phyloP scores from a whole-genome alignment of 352 stramenopile genomes.

The Globisporangium cystogenes region DNA sequence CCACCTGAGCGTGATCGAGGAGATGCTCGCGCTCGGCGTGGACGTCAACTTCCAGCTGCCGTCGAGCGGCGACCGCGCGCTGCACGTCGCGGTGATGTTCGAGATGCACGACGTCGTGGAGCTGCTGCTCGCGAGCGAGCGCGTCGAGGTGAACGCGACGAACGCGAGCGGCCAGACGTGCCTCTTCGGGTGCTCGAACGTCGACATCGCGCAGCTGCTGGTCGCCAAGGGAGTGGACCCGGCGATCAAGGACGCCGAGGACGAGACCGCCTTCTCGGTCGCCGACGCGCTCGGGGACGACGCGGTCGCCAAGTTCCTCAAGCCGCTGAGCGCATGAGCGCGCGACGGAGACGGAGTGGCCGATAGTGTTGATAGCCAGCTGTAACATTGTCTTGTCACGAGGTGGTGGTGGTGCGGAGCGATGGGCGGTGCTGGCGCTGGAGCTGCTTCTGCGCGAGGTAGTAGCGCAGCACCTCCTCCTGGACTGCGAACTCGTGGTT shows the following conservation, averaged over 20 bases:
- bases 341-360: not conserved
- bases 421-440: not conserved
- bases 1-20: constrained; percentile 61
- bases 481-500: constrained; percentile 32
- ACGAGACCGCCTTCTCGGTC: constrained; percentile 67
- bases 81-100: constrained; percentile 81
- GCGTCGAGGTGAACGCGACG: constrained; percentile 57
- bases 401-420: not conserved
- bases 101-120: constrained; percentile 82
- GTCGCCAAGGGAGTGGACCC: constrained; percentile 61
- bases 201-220: constrained; percentile 60
- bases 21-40: constrained; percentile 65
- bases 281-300: constrained; percentile 70
- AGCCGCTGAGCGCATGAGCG: constrained; percentile 22
- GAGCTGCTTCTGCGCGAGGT: constrained; percentile 25
- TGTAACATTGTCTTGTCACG: not conserved
- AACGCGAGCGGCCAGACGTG: constrained; percentile 75
- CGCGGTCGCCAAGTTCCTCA: constrained; percentile 60
- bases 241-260: constrained; percentile 51
- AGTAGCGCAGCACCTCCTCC: constrained; percentile 30
- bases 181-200: constrained; percentile 74
- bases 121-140: constrained; percentile 41
- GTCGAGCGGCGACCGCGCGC: constrained; percentile 53
- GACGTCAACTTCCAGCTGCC: constrained; percentile 70
- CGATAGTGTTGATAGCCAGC: not conserved